Percentiles rank a stretch among this genome's conserved stretches.
These are phyloP conservation scores for Voacanga thouarsii DNA, from an alignment of 257 asterid species.

Conservation along the genomic window DNA sequence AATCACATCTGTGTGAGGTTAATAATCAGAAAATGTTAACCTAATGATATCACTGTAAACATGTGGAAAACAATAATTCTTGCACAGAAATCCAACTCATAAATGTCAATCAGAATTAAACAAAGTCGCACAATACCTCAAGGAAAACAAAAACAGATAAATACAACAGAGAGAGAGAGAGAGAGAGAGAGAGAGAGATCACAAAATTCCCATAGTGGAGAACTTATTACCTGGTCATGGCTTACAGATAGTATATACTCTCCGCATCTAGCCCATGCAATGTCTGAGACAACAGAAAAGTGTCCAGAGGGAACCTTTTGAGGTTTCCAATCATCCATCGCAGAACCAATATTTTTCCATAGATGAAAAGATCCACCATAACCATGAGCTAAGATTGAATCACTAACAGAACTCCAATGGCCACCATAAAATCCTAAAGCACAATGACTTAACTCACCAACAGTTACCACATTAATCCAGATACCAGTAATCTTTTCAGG, in stretches of 20 bases:
- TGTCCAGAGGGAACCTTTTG: slow-evolving; percentile 98
- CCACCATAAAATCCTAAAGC: slow-evolving; percentile 97
- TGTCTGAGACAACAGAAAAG: slow-evolving; percentile 82
- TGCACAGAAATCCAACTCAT: neutral
- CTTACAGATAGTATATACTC: slow-evolving; percentile 85
- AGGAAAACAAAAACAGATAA: neutral
- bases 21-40: neutral
- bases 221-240: slow-evolving; percentile 77
- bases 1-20: neutral
- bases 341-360: slow-evolving; percentile 77
- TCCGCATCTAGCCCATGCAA: slow-evolving; percentile 78
- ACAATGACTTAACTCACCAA: slow-evolving; percentile 92
- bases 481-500: slow-evolving; percentile 94
- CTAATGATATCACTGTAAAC: too few species aligned
- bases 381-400: slow-evolving; percentile 86
- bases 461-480: slow-evolving; percentile 96
- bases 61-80: neutral
- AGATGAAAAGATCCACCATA: slow-evolving; percentile 95
- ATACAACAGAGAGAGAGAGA: neutral
- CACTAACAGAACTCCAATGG: slow-evolving; percentile 80
- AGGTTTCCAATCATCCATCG: slow-evolving; percentile 85
- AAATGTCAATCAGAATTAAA: neutral
- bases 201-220: neutral
- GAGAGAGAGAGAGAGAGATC: neutral
- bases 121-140: neutral